A percentile compares a stretch with the other conserved stretches of the same genome.
Evolutionary conservation across 148 eudicot genomes (phyloP).

Genomic region (Rhododendron vialii): DNA sequence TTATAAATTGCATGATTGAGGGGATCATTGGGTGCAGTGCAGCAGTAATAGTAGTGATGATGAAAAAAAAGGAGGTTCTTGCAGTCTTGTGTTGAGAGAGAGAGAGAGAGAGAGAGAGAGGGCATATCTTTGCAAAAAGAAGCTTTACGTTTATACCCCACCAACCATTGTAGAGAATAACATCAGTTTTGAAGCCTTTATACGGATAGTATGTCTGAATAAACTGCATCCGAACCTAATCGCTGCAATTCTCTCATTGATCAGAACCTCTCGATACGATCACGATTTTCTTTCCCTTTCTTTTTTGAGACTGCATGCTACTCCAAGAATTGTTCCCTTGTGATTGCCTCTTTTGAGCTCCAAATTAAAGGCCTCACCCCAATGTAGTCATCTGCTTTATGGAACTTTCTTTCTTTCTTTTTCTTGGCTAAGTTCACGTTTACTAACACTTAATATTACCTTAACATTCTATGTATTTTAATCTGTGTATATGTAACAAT

Average conservation of each 20-base stretch:
- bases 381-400: not conserved
- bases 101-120: slow-evolving; percentile 6
- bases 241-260: slow-evolving; percentile 5
- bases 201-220: slow-evolving; percentile 14
- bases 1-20: slow-evolving; percentile 49
- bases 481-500: not conserved
- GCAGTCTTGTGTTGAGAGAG: slow-evolving; percentile 12
- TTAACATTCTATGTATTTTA: not conserved
- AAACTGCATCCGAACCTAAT: slow-evolving; percentile 13
- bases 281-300: not conserved
- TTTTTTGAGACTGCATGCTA: not conserved
- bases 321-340: not conserved
- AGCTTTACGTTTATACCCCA: slow-evolving; percentile 72
- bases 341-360: not conserved
- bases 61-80: slow-evolving; percentile 32
- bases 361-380: not conserved
- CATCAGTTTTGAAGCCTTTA: slow-evolving; percentile 19
- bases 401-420: not conserved
- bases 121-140: slow-evolving; percentile 41
- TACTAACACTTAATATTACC: not conserved
- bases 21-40: slow-evolving; percentile 41
- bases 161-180: slow-evolving; percentile 46
- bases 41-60: slow-evolving; percentile 19
- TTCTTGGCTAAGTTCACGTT: too few species aligned
- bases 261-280: not conserved